A percentile compares a stretch with the other conserved stretches of the same genome.
phyloP scores from a whole-genome alignment of 2,329 filamentous ascomycete genomes.

The Dissoconium aciculare region DNA sequence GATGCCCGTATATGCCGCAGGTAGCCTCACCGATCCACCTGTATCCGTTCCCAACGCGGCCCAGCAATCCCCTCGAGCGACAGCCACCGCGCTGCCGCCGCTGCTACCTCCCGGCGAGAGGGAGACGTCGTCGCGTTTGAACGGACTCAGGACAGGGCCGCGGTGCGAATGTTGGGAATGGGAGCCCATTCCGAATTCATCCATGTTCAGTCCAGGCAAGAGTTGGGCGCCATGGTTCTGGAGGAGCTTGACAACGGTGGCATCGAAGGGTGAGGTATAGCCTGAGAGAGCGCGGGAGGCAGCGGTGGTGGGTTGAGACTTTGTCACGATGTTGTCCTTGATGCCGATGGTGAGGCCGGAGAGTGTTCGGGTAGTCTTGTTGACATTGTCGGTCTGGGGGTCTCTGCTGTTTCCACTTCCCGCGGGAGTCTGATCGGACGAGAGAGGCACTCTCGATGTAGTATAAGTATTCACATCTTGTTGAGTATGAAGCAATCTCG shows the following conservation, averaged over 20 bases:
- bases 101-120: conserved; percentile 77
- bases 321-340: conserved; percentile 39
- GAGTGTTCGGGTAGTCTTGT: too few species aligned
- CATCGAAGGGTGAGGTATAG: conserved; percentile 64
- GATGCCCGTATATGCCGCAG: conserved; percentile 70
- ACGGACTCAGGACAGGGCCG: conserved; percentile 46
- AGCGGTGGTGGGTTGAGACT: conserved; percentile 50
- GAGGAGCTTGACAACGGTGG: conserved; percentile 61
- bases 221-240: conserved; percentile 47
- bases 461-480: too few species aligned
- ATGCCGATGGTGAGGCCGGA: conserved; percentile 29
- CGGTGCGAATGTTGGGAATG: conserved; percentile 56
- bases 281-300: conserved; percentile 55
- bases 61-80: conserved; percentile 49
- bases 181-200: conserved; percentile 93
- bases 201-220: conserved; percentile 63
- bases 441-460: too few species aligned
- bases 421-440: too few species aligned
- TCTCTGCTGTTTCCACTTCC: too few species aligned
- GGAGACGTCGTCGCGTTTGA: conserved; percentile 20
- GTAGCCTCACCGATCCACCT: conserved; percentile 73
- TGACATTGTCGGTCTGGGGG: too few species aligned
- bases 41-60: conserved; percentile 84
- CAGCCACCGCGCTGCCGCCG: conserved; percentile 79
- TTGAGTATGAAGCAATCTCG: too few species aligned